Evolutionary conservation across 495 filamentous ascomycete genomes (phyloP).

Genomic region (Lophiotrema nucula): DNA sequence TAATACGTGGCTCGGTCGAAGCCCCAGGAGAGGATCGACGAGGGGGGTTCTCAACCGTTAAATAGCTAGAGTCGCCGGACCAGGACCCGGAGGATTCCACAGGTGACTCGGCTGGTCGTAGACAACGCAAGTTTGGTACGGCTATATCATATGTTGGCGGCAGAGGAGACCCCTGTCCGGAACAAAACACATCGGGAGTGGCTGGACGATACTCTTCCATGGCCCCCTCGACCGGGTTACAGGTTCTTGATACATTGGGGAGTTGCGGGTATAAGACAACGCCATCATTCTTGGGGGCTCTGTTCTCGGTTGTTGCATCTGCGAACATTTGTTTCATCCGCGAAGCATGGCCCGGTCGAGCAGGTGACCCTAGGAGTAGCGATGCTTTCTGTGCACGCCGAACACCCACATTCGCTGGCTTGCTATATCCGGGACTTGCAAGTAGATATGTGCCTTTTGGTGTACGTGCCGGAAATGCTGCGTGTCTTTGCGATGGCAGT

Average conservation of each 20-base stretch:
- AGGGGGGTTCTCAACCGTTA: neutral
- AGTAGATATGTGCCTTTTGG: too few species aligned
- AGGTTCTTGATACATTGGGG: constrained; percentile 5
- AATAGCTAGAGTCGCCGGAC: constrained; percentile 15
- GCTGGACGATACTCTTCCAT: neutral
- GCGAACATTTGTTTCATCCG: constrained; percentile 23
- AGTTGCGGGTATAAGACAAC: constrained; percentile 11
- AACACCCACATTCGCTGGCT: constrained; percentile 8
- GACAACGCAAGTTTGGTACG: neutral
- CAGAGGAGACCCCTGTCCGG: neutral
- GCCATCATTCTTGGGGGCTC: neutral
- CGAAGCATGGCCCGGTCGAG: constrained; percentile 11
- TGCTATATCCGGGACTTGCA: too few species aligned
- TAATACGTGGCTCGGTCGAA: neutral
- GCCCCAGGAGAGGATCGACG: neutral
- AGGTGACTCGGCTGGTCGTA: neutral
- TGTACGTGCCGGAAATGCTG: too few species aligned
- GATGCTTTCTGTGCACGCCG: constrained; percentile 1
- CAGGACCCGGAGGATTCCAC: constrained; percentile 7
- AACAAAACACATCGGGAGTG: neutral
- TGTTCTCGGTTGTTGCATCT: neutral
- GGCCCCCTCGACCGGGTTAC: neutral
- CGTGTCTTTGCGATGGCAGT: too few species aligned
- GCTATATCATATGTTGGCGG: neutral
- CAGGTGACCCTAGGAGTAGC: constrained; percentile 11